Percentiles rank a stretch among this genome's conserved stretches.
phyloP scores from a whole-genome alignment of 257 asterid genomes.

The Henckelia pumila region DNA sequence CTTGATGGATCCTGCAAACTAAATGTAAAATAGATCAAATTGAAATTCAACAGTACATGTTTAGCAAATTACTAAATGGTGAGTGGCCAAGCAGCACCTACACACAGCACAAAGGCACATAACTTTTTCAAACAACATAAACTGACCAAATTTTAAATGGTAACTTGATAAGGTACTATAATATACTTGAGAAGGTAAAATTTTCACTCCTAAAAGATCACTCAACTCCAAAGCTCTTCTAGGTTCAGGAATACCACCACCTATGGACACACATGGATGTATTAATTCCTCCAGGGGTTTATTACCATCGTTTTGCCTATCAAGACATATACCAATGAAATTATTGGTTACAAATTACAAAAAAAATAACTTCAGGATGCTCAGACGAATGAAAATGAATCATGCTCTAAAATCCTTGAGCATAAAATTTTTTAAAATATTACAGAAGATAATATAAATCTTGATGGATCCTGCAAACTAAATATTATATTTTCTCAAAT shows the following conservation, averaged over 20 bases:
- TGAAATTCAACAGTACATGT: slow-evolving; percentile 47
- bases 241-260: slow-evolving; percentile 68
- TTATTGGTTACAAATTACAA: slow-evolving; percentile 2
- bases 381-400: background rate
- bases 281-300: slow-evolving; percentile 1
- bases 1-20: too few species aligned
- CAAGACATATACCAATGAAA: slow-evolving; percentile 2
- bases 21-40: too few species aligned
- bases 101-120: slow-evolving; percentile 26
- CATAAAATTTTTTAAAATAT: background rate
- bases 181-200: slow-evolving; percentile 56
- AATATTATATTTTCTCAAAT: too few species aligned
- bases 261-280: slow-evolving; percentile 26
- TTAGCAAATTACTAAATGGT: slow-evolving; percentile 51
- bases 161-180: slow-evolving; percentile 1
- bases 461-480: too few species aligned
- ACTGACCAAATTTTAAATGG: background rate
- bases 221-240: slow-evolving; percentile 57
- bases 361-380: background rate
- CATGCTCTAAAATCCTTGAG: background rate
- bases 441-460: background rate
- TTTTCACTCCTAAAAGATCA: slow-evolving; percentile 46
- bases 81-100: slow-evolving; percentile 70
- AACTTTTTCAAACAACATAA: slow-evolving; percentile 19
- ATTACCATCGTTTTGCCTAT: background rate